A percentile compares a stretch with the other conserved stretches of the same genome.
Conservation (phyloP, 441 rosid genomes). For the Iberis amara region DNA sequence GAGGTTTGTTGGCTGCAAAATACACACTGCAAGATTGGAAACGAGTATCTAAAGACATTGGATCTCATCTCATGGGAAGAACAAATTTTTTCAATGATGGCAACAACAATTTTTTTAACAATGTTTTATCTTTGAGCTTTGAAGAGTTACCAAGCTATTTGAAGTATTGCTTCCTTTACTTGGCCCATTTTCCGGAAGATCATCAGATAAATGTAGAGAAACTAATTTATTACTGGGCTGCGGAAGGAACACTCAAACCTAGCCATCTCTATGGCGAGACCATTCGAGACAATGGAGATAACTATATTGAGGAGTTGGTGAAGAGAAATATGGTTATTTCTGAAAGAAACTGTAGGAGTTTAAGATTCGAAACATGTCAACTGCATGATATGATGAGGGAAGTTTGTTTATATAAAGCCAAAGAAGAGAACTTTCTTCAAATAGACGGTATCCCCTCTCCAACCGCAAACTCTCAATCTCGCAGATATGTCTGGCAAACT, state of each 20-base stretch:
- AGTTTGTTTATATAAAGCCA: conserved; percentile 2
- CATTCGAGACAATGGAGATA: conserved; percentile 2
- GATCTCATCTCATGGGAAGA: background rate
- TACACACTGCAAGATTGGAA: background rate
- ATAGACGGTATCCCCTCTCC: background rate
- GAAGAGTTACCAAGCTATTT: conserved; percentile 11
- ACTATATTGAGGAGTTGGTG: conserved; percentile 11
- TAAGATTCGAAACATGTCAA: background rate
- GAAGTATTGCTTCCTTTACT: conserved; percentile 16
- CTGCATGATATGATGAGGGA: conserved; percentile 18
- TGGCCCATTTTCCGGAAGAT: conserved; percentile 21
- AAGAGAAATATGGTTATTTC: conserved; percentile 21
- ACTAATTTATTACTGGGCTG: conserved; percentile 2
- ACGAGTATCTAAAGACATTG: background rate
- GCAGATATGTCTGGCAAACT: background rate
- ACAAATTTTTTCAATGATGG: no score
- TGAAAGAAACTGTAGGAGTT: background rate
- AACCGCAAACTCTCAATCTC: background rate
- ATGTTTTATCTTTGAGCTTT: conserved; percentile 8
- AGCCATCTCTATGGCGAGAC: background rate
- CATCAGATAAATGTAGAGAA: background rate
- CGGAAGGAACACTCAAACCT: background rate
- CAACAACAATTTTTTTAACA: background rate
- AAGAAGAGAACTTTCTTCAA: conserved; percentile 11
- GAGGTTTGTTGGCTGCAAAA: conserved; percentile 9